phyloP scores from a whole-genome alignment of 2,329 filamentous ascomycete species.

The Calonectria hongkongensis region DNA sequence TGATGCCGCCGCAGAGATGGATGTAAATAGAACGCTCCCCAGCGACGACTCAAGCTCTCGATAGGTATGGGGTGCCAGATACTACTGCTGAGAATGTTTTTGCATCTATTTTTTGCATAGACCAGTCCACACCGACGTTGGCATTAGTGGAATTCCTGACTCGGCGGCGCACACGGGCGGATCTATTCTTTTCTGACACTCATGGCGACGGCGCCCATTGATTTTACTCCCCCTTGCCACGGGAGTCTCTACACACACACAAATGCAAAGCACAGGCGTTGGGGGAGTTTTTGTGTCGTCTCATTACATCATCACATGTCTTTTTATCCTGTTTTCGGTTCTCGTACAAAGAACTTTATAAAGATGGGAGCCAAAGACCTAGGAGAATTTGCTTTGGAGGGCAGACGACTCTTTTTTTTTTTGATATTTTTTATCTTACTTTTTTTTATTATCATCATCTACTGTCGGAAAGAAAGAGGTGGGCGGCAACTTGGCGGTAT shows the following conservation, averaged over 20 bases:
- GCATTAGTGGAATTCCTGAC: conserved; percentile 26
- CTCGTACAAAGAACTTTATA: neutral
- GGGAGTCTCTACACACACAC: conserved; percentile 17
- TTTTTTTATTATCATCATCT: neutral
- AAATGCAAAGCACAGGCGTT: conserved; percentile 42
- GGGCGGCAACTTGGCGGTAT: conserved; percentile 27
- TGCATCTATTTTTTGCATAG: conserved; percentile 38
- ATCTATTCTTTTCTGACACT: conserved; percentile 37
- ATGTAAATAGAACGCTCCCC: conserved; percentile 47
- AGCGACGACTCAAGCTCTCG: conserved; percentile 52
- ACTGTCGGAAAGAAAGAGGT: neutral
- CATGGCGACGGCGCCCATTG: conserved; percentile 28
- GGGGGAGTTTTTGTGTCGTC: conserved; percentile 30
- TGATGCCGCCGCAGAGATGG: conserved; percentile 62
- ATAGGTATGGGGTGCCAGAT: conserved; percentile 27
- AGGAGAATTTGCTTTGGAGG: conserved; percentile 27
- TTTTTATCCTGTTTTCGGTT: neutral
- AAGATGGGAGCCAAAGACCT: neutral
- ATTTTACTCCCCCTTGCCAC: conserved; percentile 13
- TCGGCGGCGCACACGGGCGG: conserved; percentile 34
- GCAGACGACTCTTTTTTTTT: conserved; percentile 15
- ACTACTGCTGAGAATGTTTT: conserved; percentile 26
- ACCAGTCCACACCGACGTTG: conserved; percentile 36
- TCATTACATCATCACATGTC: conserved; percentile 19
- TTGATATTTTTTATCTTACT: neutral